These are phyloP conservation scores for Wickerhamomyces queroliae DNA, from an alignment of 805 yeast species.

Conservation along the genomic window DNA sequence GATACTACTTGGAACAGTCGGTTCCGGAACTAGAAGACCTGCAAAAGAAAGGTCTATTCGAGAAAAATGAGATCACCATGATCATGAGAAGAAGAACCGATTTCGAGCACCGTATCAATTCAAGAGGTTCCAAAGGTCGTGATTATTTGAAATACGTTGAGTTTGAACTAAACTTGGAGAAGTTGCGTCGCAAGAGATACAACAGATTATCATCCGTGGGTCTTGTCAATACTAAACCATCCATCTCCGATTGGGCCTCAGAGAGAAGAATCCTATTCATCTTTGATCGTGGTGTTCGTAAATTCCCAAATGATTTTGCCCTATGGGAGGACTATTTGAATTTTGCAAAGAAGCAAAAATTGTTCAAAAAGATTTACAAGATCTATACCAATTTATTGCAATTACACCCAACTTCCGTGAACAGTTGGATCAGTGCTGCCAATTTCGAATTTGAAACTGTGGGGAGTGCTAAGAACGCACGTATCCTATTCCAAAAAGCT, in stretches of 20 bases:
- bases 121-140: conserved; percentile 72
- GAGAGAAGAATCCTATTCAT: conserved; percentile 74
- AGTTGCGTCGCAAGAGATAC: conserved; percentile 66
- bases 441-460: conserved; percentile 88
- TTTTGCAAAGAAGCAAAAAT: conserved; percentile 60
- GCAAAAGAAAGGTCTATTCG: conserved; percentile 73
- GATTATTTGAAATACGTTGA: conserved; percentile 78
- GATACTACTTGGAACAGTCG: conserved; percentile 57
- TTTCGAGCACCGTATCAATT: conserved; percentile 84
- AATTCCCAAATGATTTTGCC: conserved; percentile 70
- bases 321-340: conserved; percentile 76
- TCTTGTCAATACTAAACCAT: conserved; percentile 50
- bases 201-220: conserved; percentile 52
- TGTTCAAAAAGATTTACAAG: conserved; percentile 66
- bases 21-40: conserved; percentile 93
- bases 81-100: conserved; percentile 93
- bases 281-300: conserved; percentile 74
- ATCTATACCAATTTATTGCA: conserved; percentile 74
- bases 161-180: conserved; percentile 77
- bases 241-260: conserved; percentile 85
- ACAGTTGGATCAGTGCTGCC: conserved; percentile 93
- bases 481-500: conserved; percentile 80
- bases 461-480: conserved; percentile 83
- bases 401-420: conserved; percentile 85
- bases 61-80: conserved; percentile 71